Percentiles rank a stretch among this genome's conserved stretches.
Conservation (phyloP, 495 filamentous ascomycete genomes). For the Choiromyces venosus region DNA sequence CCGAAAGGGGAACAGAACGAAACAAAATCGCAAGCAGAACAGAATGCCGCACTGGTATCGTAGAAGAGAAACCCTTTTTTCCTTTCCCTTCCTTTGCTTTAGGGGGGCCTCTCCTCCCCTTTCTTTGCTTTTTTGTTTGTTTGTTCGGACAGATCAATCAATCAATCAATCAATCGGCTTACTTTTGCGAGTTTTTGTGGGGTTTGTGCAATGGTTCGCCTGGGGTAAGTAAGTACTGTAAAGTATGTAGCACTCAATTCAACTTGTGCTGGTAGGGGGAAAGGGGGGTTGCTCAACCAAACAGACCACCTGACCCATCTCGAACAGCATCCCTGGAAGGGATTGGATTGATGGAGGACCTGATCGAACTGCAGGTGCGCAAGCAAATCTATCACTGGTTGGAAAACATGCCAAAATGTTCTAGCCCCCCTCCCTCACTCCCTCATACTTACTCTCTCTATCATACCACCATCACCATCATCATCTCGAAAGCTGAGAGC, state of each 20-base stretch:
- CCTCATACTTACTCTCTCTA: constrained; percentile 4
- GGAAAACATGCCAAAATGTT: not conserved
- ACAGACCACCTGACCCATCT: not conserved
- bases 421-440: not conserved
- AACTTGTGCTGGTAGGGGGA: not conserved
- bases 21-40: not conserved
- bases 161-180: constrained; percentile 1
- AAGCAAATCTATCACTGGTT: not conserved
- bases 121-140: no score
- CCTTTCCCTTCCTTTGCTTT: not conserved
- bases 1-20: not conserved
- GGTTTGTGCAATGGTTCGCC: constrained; percentile 2
- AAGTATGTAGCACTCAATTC: not conserved
- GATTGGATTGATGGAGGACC: not conserved
- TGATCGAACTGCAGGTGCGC: not conserved
- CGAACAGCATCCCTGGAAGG: not conserved
- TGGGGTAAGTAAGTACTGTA: constrained; percentile 1
- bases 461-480: constrained; percentile 27
- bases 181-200: constrained; percentile 1
- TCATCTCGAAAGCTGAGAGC: constrained; percentile 15
- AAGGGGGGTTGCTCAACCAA: not conserved
- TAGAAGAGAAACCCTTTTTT: not conserved
- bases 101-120: not conserved
- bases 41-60: no score
- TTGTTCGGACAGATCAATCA: not conserved